Conservation (phyloP, 2,329 filamentous ascomycete species). For the Epichloe hybrida region DNA sequence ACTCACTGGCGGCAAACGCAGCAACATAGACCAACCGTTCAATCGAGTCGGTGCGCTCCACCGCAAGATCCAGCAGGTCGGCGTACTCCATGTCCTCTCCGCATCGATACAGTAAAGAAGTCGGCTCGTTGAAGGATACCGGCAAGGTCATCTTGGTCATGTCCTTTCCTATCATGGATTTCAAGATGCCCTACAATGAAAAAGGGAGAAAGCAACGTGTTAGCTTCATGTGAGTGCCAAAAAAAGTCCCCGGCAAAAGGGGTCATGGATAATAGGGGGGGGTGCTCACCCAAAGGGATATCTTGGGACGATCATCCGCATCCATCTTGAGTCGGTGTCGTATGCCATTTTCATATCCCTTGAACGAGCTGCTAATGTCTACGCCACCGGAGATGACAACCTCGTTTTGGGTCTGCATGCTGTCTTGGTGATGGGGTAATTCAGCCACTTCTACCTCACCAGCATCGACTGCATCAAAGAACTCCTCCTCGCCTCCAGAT, state of each 20-base stretch:
- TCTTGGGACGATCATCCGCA: constrained; percentile 81
- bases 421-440: constrained; percentile 38
- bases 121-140: constrained; percentile 97
- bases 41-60: constrained; percentile 71
- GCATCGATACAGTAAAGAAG: constrained; percentile 84
- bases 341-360: constrained; percentile 82
- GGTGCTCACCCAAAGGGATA: constrained; percentile 67
- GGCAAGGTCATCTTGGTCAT: constrained; percentile 99
- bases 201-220: neutral
- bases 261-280: too few relatives aligned
- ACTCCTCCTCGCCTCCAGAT: constrained; percentile 77
- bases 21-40: constrained; percentile 91
- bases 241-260: too few relatives aligned
- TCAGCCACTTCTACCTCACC: constrained; percentile 75
- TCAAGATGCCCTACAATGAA: constrained; percentile 63
- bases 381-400: constrained; percentile 28
- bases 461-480: constrained; percentile 92
- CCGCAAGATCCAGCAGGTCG: constrained; percentile 78
- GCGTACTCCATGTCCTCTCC: constrained; percentile 98
- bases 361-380: constrained; percentile 67
- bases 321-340: constrained; percentile 74
- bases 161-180: constrained; percentile 99
- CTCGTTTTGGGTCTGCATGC: constrained; percentile 25
- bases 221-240: neutral
- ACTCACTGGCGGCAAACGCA: constrained; percentile 90